Conservation (phyloP, 2,329 filamentous ascomycete species). For the Emmonsia crescens region DNA sequence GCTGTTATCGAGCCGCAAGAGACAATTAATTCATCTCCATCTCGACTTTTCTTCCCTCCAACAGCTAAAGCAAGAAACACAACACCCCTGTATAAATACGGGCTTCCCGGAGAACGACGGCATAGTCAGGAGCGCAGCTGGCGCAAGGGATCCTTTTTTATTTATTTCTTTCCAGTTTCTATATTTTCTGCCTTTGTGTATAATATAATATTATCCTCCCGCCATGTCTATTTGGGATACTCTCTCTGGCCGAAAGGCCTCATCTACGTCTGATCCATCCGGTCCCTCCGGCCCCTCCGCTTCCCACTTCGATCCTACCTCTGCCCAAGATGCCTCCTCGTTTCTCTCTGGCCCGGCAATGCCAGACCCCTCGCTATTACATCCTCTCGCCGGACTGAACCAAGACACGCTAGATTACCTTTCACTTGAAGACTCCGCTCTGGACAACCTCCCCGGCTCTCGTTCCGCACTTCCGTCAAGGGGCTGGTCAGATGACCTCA, state of each 20-base stretch:
- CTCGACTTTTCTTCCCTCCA: not conserved
- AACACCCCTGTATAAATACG: not conserved
- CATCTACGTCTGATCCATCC: conserved; percentile 25
- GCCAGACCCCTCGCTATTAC: conserved; percentile 77
- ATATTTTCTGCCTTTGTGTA: conserved; percentile 19
- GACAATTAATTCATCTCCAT: not conserved
- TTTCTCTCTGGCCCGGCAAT: conserved; percentile 70
- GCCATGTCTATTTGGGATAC: conserved; percentile 51
- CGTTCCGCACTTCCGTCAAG: conserved; percentile 85
- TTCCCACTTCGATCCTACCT: conserved; percentile 57
- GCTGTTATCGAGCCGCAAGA: not conserved
- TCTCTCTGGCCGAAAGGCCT: conserved; percentile 49
- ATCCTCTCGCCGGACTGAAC: conserved; percentile 88
- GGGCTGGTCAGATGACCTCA: conserved; percentile 96
- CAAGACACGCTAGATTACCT: conserved; percentile 92
- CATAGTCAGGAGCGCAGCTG: conserved; percentile 2
- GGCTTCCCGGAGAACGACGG: not conserved
- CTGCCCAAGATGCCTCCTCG: conserved; percentile 69
- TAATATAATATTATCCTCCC: conserved; percentile 15
- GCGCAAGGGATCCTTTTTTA: conserved; percentile 11
- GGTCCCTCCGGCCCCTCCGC: conserved; percentile 33
- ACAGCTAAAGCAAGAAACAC: not conserved
- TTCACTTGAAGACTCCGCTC: conserved; percentile 78
- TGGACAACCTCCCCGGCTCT: conserved; percentile 74
- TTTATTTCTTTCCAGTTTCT: conserved; percentile 16